A percentile compares a stretch with the other conserved stretches of the same genome.
phyloP scores from a whole-genome alignment of 495 filamentous ascomycete genomes.

The Friedmanniomyces simplex region DNA sequence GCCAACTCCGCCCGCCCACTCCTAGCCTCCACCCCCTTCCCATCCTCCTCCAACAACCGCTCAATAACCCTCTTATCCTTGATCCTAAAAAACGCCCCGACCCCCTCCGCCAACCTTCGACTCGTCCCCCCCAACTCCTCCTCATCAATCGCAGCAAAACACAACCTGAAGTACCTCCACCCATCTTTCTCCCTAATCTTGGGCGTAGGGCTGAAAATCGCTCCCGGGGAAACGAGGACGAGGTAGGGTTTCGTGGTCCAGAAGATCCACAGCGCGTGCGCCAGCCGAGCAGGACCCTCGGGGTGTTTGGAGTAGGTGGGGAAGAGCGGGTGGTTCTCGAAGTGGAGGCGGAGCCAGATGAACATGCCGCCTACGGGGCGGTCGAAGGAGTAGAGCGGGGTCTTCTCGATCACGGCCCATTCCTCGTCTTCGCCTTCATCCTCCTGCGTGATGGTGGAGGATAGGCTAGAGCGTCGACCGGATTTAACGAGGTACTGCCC shows the following conservation, averaged over 20 bases:
- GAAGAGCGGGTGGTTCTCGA: constrained; percentile 59
- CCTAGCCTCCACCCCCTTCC: constrained; percentile 12
- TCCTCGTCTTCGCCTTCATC: constrained; percentile 44
- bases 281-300: constrained; percentile 33
- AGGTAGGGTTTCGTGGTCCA: constrained; percentile 56
- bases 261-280: constrained; percentile 59
- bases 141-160: constrained; percentile 72
- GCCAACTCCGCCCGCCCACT: constrained; percentile 12
- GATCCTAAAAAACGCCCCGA: constrained; percentile 63
- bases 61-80: constrained; percentile 57
- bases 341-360: constrained; percentile 62
- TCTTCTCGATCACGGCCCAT: constrained; percentile 57
- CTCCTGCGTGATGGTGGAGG: constrained; percentile 36
- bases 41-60: constrained; percentile 34
- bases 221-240: constrained; percentile 56
- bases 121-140: constrained; percentile 52
- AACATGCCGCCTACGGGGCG: constrained; percentile 87
- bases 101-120: constrained; percentile 53
- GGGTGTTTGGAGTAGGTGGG: constrained; percentile 32
- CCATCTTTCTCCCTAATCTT: constrained; percentile 43
- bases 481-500: constrained; percentile 49
- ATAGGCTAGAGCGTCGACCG: constrained; percentile 29
- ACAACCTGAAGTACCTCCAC: constrained; percentile 63
- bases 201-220: constrained; percentile 57
- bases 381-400: constrained; percentile 57